These are phyloP conservation scores for Fusarium denticulatum DNA, from an alignment of 2,329 filamentous ascomycete species.

Conservation along the genomic window DNA sequence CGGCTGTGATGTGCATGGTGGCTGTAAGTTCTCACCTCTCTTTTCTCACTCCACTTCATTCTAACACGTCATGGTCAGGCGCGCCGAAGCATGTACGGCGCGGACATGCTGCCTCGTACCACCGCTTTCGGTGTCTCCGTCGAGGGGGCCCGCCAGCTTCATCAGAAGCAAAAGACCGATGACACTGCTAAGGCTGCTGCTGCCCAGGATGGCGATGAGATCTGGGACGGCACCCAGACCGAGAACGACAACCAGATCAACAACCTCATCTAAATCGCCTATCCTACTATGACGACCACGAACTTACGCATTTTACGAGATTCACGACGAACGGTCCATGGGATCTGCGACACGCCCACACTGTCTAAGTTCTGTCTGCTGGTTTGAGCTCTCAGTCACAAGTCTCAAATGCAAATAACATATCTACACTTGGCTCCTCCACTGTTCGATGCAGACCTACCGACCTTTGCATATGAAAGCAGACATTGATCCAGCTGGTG, in stretches of 20 bases:
- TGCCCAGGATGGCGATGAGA: background rate
- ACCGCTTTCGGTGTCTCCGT: rapidly evolving
- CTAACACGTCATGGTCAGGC: background rate
- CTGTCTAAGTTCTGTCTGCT: no score
- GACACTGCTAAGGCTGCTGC: rapidly evolving
- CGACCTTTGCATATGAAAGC: no score
- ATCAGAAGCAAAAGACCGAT: rapidly evolving
- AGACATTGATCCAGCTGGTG: no score
- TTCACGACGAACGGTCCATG: background rate
- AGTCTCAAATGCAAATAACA: background rate
- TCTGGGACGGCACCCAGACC: background rate
- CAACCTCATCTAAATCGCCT: background rate
- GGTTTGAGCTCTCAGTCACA: background rate
- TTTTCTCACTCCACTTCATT: background rate
- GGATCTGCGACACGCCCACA: background rate
- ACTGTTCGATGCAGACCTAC: no score
- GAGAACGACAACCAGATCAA: background rate
- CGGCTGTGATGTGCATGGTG: background rate
- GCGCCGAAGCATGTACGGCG: rapidly evolving
- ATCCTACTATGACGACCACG: no score
- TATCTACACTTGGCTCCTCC: background rate
- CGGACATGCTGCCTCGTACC: rapidly evolving
- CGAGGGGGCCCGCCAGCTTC: rapidly evolving
- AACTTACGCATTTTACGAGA: background rate
- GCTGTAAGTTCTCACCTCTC: background rate